Evolutionary conservation across 140 eudicot genomes (phyloP).

Genomic region (Flaveria floridana): DNA sequence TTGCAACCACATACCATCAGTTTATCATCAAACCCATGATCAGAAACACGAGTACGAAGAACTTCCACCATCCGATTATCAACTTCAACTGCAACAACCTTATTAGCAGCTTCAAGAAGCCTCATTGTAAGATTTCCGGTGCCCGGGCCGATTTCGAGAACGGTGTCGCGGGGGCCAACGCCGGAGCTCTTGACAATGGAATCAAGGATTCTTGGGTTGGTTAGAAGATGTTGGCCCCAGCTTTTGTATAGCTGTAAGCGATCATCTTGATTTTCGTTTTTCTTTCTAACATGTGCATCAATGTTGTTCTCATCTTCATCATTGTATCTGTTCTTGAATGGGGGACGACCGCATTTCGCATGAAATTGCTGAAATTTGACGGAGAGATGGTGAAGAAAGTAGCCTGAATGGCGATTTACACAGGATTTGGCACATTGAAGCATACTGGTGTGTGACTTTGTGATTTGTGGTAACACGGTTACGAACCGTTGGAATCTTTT

Average conservation of each 20-base stretch:
- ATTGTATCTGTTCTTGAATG: slow-evolving; percentile 27
- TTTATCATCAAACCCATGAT: slow-evolving; percentile 43
- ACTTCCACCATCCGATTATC: slow-evolving; percentile 80
- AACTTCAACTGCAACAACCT: slow-evolving; percentile 72
- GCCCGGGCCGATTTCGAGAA: slow-evolving; percentile 95
- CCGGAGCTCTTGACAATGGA: slow-evolving; percentile 60
- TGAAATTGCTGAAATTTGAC: slow-evolving; percentile 35
- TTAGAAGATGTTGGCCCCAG: slow-evolving; percentile 83
- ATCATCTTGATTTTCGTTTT: slow-evolving; percentile 40
- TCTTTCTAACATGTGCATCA: slow-evolving; percentile 26
- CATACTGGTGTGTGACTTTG: slow-evolving; percentile 33
- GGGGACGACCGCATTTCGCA: slow-evolving; percentile 34
- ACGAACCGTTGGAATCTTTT: slow-evolving; percentile 21
- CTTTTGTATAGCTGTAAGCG: slow-evolving; percentile 65
- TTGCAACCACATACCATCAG: slow-evolving; percentile 47
- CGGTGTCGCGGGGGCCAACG: slow-evolving; percentile 59
- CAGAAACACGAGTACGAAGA: slow-evolving; percentile 57
- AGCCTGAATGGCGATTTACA: slow-evolving; percentile 18
- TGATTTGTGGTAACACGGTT: not conserved
- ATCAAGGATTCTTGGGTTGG: slow-evolving; percentile 68
- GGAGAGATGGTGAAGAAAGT: slow-evolving; percentile 20
- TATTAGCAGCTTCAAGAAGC: slow-evolving; percentile 68
- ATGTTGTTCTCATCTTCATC: slow-evolving; percentile 33
- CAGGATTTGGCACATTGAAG: slow-evolving; percentile 39
- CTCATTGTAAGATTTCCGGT: slow-evolving; percentile 85